A percentile compares a stretch with the other conserved stretches of the same genome.
These are phyloP conservation scores for Symmetrospora coprosmae DNA, from an alignment of 768 basidiomycete genomes.

Conservation along the genomic window DNA sequence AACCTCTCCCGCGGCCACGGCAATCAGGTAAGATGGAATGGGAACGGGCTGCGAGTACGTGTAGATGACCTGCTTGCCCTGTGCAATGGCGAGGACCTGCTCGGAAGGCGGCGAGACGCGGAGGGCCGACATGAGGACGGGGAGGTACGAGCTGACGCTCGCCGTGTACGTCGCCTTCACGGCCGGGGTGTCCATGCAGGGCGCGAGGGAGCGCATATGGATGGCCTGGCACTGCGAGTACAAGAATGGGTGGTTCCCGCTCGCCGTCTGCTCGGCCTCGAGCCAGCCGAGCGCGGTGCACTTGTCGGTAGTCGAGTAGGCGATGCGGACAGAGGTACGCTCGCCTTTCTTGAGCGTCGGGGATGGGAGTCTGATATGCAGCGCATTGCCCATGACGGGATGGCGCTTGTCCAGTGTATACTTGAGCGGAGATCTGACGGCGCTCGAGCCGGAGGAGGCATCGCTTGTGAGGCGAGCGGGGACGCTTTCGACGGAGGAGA, in stretches of 20 bases:
- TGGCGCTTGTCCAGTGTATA: constrained; percentile 48
- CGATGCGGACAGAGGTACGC: constrained; percentile 43
- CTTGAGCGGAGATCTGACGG: too few relatives aligned
- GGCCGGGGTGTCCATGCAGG: constrained; percentile 61
- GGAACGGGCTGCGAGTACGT: constrained; percentile 50
- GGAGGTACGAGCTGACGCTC: constrained; percentile 58
- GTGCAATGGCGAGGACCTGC: constrained; percentile 5
- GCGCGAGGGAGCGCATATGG: constrained; percentile 63
- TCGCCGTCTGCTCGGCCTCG: constrained; percentile 49
- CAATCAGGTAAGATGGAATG: constrained; percentile 83
- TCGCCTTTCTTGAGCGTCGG: constrained; percentile 40
- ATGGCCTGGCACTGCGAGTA: constrained; percentile 87
- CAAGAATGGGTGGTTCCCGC: constrained; percentile 13
- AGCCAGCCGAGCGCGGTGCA: constrained; percentile 79
- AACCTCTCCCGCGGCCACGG: constrained; percentile 74
- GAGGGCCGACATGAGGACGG: constrained; percentile 71
- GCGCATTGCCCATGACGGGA: constrained; percentile 60
- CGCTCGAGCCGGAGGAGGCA: constrained; percentile 37
- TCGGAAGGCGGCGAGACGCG: constrained; percentile 50
- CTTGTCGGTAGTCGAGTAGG: constrained; percentile 58
- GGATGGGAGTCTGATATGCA: constrained; percentile 49
- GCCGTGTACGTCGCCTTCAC: constrained; percentile 89
- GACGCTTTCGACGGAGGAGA: constrained; percentile 47
- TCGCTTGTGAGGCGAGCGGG: neutral
- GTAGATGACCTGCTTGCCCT: constrained; percentile 18